Evolutionary conservation across 2,329 filamentous ascomycete species (phyloP).

Genomic region (Cladosporium sp.): DNA sequence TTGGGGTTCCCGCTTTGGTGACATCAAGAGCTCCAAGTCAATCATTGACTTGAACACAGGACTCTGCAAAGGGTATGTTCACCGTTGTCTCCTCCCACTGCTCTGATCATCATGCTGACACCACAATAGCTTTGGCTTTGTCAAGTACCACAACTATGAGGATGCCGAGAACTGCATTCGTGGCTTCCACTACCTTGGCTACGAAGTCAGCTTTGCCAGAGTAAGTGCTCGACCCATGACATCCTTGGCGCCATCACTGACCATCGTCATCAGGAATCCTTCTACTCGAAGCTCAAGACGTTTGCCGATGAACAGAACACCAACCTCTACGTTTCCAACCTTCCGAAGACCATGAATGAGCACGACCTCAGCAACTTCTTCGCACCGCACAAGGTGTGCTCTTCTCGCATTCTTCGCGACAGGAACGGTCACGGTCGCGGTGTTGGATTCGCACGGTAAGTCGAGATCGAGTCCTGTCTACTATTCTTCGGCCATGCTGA

Average conservation of each 20-base stretch:
- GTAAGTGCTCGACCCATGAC: constrained; percentile 52
- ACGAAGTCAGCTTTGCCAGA: constrained; percentile 95
- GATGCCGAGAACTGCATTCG: constrained; percentile 96
- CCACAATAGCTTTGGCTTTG: constrained; percentile 80
- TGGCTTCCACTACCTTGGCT: constrained; percentile 89
- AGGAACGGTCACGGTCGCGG: constrained; percentile 89
- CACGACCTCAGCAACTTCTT: constrained; percentile 79
- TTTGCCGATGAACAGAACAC: constrained; percentile 87
- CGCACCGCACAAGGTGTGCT: constrained; percentile 78
- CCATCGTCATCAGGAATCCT: constrained; percentile 69
- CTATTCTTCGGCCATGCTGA: constrained; percentile 20
- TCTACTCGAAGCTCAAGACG: constrained; percentile 96
- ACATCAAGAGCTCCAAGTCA: constrained; percentile 95
- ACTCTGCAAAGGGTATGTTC: constrained; percentile 88
- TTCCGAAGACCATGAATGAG: constrained; percentile 89
- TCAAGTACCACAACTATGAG: constrained; percentile 84
- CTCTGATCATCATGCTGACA: constrained; percentile 33
- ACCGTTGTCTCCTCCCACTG: not conserved
- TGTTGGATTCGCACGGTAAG: constrained; percentile 93
- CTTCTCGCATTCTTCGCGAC: constrained; percentile 92
- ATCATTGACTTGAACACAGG: constrained; percentile 94
- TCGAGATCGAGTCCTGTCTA: constrained; percentile 19
- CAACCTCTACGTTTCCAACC: constrained; percentile 96
- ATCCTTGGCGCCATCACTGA: constrained; percentile 30
- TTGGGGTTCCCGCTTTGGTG: constrained; percentile 85